Evolutionary conservation across 192 early-diverging fungal species (phyloP).

Genomic region (Podila epigama): DNA sequence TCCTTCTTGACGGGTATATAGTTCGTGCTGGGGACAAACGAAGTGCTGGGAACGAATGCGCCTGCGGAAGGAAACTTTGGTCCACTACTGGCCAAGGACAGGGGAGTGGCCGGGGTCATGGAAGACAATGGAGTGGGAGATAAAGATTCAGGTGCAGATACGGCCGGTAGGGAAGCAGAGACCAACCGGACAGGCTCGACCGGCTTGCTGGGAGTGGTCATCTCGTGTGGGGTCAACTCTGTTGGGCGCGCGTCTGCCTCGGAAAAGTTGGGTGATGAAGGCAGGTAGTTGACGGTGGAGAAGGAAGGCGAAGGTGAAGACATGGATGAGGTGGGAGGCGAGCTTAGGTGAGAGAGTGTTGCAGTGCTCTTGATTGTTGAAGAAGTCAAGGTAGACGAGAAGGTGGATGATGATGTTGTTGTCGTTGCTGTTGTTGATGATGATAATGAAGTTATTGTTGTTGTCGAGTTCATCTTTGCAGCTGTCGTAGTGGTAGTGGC

Average conservation of each 20-base stretch:
- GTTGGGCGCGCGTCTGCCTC: slow-evolving; percentile 18
- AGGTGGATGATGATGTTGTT: too few relatives aligned
- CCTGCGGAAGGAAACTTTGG: background rate
- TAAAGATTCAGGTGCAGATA: background rate
- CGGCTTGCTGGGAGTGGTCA: background rate
- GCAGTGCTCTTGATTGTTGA: background rate
- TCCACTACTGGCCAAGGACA: background rate
- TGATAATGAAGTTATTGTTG: background rate
- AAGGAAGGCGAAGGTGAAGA: slow-evolving; percentile 33
- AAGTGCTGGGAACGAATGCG: background rate
- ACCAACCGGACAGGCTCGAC: background rate
- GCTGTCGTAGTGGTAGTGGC: too few relatives aligned
- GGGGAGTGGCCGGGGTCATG: background rate
- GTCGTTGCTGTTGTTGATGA: too few relatives aligned
- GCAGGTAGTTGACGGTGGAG: slow-evolving; percentile 21
- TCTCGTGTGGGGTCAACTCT: slow-evolving; percentile 3
- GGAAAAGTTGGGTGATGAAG: slow-evolving; percentile 22
- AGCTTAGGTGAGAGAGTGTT: background rate
- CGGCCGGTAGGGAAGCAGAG: too few relatives aligned
- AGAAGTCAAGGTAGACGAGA: too few relatives aligned
- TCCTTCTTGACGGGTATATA: slow-evolving; percentile 39
- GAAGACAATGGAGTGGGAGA: background rate
- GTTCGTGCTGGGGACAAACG: slow-evolving; percentile 27
- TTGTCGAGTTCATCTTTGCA: too few relatives aligned
- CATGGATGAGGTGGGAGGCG: slow-evolving; percentile 7